Evolutionary conservation across 495 filamentous ascomycete genomes (phyloP), one percentile per base, ranked within the genome.

Genomic region (Talaromyces nanjingensis): DNA sequence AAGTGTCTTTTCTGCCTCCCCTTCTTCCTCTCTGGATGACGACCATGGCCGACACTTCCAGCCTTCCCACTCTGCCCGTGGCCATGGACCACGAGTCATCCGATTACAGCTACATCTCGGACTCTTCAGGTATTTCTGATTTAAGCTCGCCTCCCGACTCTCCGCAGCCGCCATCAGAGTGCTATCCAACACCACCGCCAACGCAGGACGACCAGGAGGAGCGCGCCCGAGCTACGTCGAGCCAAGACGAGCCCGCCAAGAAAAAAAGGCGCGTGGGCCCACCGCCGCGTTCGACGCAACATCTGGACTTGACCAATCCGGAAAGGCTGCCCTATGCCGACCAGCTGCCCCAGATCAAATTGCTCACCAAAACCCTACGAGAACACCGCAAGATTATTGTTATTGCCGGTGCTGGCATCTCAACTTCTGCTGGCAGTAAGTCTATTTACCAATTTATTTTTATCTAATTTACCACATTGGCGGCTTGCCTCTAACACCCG

Each of bases 311-410:
- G 5, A 78, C 83, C 18, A 70, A 76, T 60, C 71, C 75, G 37
- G 72, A 75, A 12, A 73, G 73, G 25, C 79, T 81, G 45, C 76
- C 73, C 18, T 70, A 71, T 55, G 68, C 68, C 60, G 81, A 79
- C 57, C 84, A 91, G 69, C 75, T 80, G 64, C 65, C 72, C 20
- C 81, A 89, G 55, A 74, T 97, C 8, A 83, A 88, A 59, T 81
- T 86, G 59, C 79, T 98, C 14, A 74, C 91, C 42, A 84, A 89
- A 59, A 87, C 85, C n/a, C 75, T 98, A 65, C 87, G 89, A 63
- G 90, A 90, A 71, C 94, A 92, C 76, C 88, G 89, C 74, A 97
- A 96, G 77, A 96, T 98, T 68, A 91, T 98, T 20, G 91, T 97
- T 49, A 91, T 98, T 74, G 93, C 93, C 33, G 94, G 94, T 58